Evolutionary conservation across 768 basidiomycete genomes (phyloP).

Genomic region (Panaeolus papilionaceus): DNA sequence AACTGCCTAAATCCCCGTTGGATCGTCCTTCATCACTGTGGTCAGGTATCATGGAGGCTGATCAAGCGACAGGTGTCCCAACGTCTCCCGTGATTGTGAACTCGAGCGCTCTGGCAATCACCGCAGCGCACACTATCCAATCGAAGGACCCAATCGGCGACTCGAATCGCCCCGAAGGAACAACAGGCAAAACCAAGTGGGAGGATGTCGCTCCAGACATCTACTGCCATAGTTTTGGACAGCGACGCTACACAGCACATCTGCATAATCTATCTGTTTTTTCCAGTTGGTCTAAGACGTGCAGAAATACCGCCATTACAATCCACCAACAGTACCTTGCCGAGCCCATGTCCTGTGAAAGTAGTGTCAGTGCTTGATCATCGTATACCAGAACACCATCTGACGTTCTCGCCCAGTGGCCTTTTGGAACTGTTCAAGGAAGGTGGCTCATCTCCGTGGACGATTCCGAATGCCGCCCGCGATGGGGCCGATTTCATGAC

Average conservation of each 20-base stretch:
- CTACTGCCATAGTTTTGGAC: constrained; percentile 36
- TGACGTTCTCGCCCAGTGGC: constrained; percentile 29
- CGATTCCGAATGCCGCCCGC: constrained; percentile 34
- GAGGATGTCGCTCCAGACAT: constrained; percentile 29
- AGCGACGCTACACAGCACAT: constrained; percentile 37
- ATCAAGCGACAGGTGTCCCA: background rate
- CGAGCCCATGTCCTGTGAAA: constrained; percentile 36
- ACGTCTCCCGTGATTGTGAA: background rate
- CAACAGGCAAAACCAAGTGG: constrained; percentile 29
- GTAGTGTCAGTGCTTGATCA: constrained; percentile 29
- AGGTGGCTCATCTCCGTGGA: constrained; percentile 37
- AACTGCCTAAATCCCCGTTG: constrained; percentile 1
- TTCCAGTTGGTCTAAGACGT: constrained; percentile 32
- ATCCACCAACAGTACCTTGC: constrained; percentile 33
- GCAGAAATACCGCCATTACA: constrained; percentile 32
- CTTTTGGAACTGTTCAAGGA: constrained; percentile 36
- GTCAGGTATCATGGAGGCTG: background rate
- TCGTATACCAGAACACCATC: background rate
- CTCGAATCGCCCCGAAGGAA: background rate
- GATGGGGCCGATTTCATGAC: constrained; percentile 37
- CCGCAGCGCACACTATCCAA: background rate
- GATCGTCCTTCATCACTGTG: background rate
- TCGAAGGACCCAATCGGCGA: background rate
- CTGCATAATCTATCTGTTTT: constrained; percentile 35
- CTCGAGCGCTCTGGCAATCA: background rate